A percentile compares a stretch with the other conserved stretches of the same genome.
Evolutionary conservation across 306 rosid genomes (phyloP).

Genomic region (Comarum palustre): DNA sequence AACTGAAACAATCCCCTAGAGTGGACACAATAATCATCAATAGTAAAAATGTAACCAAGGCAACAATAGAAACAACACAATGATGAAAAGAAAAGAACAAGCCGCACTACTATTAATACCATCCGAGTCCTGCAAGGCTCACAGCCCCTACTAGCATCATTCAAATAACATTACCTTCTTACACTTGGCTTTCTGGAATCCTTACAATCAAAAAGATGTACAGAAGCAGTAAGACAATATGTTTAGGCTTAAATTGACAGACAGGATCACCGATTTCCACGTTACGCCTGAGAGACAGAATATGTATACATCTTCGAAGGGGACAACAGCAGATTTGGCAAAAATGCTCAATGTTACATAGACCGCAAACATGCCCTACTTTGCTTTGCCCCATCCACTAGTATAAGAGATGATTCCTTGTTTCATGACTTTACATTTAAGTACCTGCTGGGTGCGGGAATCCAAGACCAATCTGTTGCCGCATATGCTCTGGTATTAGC

Average conservation of each 20-base stretch:
- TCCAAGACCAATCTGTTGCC: constrained; percentile 58
- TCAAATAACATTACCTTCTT: constrained; percentile 27
- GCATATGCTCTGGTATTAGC: constrained; percentile 81
- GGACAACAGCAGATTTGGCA: constrained; percentile 47
- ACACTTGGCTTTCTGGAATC: constrained; percentile 30
- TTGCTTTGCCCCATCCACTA: constrained; percentile 38
- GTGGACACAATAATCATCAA: not conserved
- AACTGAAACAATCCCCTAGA: not conserved
- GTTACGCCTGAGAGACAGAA: constrained; percentile 48
- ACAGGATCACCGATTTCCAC: constrained; percentile 43
- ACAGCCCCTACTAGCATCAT: constrained; percentile 19
- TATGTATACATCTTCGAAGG: constrained; percentile 57
- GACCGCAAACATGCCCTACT: constrained; percentile 41
- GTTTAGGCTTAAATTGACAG: constrained; percentile 39
- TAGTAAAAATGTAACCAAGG: not conserved
- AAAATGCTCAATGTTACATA: constrained; percentile 37
- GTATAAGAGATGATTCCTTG: constrained; percentile 35
- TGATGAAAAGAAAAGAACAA: constrained; percentile 8
- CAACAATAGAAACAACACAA: constrained; percentile 11
- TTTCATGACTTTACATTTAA: constrained; percentile 43
- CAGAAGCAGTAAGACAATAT: constrained; percentile 30
- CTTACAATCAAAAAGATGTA: constrained; percentile 37
- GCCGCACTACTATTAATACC: constrained; percentile 28
- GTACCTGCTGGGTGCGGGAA: constrained; percentile 53
- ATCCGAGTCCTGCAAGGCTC: constrained; percentile 27